phyloP scores from a whole-genome alignment of 768 basidiomycete species.

The Lentinula boryana region DNA sequence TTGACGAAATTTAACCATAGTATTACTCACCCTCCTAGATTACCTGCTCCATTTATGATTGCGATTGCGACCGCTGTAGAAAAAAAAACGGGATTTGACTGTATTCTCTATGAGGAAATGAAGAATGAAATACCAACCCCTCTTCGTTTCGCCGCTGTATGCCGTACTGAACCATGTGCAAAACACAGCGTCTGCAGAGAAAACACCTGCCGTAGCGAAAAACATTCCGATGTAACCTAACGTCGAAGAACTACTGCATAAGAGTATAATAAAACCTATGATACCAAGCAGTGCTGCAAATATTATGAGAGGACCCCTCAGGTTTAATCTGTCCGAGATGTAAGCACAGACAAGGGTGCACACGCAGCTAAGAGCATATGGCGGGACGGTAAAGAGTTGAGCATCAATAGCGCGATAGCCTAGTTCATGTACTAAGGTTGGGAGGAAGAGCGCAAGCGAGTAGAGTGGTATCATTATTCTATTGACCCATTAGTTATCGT shows the following conservation, averaged over 20 bases:
- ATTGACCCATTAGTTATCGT: constrained; percentile 10
- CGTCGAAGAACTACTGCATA: constrained; percentile 20
- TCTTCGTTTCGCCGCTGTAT: not conserved
- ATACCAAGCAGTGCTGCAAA: constrained; percentile 34
- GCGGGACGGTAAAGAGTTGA: constrained; percentile 46
- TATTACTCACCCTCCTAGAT: constrained; percentile 30
- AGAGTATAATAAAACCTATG: constrained; percentile 46
- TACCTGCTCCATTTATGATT: constrained; percentile 39
- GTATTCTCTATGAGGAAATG: not conserved
- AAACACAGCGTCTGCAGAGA: constrained; percentile 30
- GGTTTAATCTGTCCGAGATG: constrained; percentile 33
- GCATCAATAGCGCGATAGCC: constrained; percentile 46
- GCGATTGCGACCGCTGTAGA: constrained; percentile 35
- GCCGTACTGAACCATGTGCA: constrained; percentile 35
- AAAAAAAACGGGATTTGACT: not conserved
- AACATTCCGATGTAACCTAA: constrained; percentile 31
- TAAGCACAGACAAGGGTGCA: constrained; percentile 35
- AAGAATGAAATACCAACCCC: constrained; percentile 9
- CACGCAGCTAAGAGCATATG: constrained; percentile 41
- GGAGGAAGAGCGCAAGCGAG: constrained; percentile 39
- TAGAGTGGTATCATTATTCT: constrained; percentile 21
- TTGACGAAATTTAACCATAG: not conserved
- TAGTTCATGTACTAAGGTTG: constrained; percentile 41
- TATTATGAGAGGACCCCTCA: constrained; percentile 46
- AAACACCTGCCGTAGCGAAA: constrained; percentile 36